Conservation (phyloP, 2,329 filamentous ascomycete species). For the Leptographium wingfieldii region DNA sequence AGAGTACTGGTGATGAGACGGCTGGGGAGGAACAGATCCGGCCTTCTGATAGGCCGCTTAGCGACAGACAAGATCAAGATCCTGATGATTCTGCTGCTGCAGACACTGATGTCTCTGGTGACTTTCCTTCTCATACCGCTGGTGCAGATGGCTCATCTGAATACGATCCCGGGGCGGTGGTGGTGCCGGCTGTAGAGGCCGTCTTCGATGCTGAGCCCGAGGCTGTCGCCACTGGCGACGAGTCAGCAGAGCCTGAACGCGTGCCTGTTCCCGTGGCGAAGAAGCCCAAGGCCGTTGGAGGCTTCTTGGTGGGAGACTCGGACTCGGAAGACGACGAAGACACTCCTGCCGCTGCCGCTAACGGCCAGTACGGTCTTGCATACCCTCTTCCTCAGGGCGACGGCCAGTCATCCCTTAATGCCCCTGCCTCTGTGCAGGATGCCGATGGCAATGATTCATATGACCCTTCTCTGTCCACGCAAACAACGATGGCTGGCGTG, state of each 20-base stretch:
- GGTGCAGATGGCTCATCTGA: conserved; percentile 39
- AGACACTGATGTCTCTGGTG: conserved; percentile 35
- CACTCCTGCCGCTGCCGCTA: neutral
- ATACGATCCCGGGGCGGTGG: conserved; percentile 35
- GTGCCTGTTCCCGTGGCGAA: conserved; percentile 18
- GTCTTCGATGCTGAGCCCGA: neutral
- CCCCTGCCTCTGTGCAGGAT: conserved; percentile 11
- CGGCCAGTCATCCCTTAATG: neutral
- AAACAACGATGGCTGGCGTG: neutral
- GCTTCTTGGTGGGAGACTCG: conserved; percentile 47
- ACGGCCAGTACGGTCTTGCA: conserved; percentile 2
- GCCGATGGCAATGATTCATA: conserved; percentile 18
- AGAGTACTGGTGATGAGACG: conserved; percentile 38
- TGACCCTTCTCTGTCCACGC: conserved; percentile 16
- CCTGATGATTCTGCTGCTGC: conserved; percentile 28
- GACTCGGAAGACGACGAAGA: conserved; percentile 41
- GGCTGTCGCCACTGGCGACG: neutral
- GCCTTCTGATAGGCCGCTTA: conserved; percentile 40
- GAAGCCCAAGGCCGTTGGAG: conserved; percentile 48
- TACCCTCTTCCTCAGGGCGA: conserved; percentile 5
- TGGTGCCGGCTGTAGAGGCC: neutral
- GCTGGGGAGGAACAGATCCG: conserved; percentile 45
- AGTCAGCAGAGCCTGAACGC: conserved; percentile 14
- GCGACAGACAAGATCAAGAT: conserved; percentile 41
- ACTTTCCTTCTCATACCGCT: conserved; percentile 31